phyloP scores from a whole-genome alignment of 805 yeast genomes.

The Jamesozyma gamospora region DNA sequence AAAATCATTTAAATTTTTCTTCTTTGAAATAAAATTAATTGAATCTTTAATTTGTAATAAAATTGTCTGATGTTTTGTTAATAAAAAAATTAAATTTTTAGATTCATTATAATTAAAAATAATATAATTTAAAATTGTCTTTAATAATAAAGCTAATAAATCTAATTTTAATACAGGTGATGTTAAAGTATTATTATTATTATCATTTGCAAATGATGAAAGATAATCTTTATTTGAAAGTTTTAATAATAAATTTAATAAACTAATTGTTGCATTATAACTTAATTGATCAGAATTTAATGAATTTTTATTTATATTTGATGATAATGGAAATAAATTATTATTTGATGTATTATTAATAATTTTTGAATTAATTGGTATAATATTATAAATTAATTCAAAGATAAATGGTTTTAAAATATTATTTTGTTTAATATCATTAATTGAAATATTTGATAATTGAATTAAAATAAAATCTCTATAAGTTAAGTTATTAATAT shows the following conservation, averaged over 20 bases:
- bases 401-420: conserved; percentile 37
- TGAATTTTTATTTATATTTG: conserved; percentile 27
- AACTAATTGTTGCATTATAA: conserved; percentile 40
- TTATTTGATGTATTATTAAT: not conserved
- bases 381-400: conserved; percentile 52
- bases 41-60: conserved; percentile 22
- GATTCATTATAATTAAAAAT: conserved; percentile 44
- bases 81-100: conserved; percentile 42
- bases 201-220: conserved; percentile 14
- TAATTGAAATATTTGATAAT: conserved; percentile 34
- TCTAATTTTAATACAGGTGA: conserved; percentile 39
- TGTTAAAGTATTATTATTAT: not conserved
- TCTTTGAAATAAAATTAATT: conserved; percentile 14
- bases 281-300: conserved; percentile 18
- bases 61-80: conserved; percentile 32
- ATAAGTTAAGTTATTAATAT: conserved; percentile 38
- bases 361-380: conserved; percentile 32
- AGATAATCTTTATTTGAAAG: conserved; percentile 20
- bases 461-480: conserved; percentile 57
- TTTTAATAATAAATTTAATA: conserved; percentile 35
- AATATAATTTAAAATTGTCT: conserved; percentile 45
- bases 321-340: conserved; percentile 14
- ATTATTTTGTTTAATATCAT: conserved; percentile 30
- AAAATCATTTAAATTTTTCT: conserved; percentile 6
- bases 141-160: conserved; percentile 46